Percentiles rank a stretch among this genome's conserved stretches.
Evolutionary conservation across 2,329 filamentous ascomycete genomes (phyloP).

Genomic region (Paraphaeosphaeria minitans): DNA sequence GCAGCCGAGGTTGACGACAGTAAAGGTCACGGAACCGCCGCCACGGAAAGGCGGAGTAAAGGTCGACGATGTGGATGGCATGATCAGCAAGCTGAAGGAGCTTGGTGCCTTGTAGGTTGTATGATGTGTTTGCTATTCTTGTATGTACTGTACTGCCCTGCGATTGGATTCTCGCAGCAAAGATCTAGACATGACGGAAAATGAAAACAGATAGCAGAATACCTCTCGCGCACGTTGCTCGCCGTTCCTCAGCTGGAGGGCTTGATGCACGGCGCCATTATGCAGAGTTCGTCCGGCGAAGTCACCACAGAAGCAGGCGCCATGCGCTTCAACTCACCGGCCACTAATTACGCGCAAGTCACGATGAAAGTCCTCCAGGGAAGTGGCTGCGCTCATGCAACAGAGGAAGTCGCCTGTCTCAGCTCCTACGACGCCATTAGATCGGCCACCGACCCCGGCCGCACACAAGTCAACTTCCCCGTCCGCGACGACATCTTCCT

Average conservation of each 20-base stretch:
- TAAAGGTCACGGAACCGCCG: conserved; percentile 89
- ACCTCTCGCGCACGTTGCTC: conserved; percentile 5
- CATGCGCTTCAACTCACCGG: neutral
- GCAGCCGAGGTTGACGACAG: conserved; percentile 77
- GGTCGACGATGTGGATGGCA: conserved; percentile 95
- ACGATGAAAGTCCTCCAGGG: conserved; percentile 22
- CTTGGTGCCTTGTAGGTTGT: conserved; percentile 76
- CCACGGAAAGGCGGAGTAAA: conserved; percentile 91
- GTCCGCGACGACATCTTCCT: conserved; percentile 12
- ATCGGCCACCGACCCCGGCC: neutral
- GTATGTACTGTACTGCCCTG: conserved; percentile 23
- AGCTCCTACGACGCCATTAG: conserved; percentile 21
- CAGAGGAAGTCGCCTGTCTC: conserved; percentile 25
- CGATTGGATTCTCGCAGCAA: conserved; percentile 16
- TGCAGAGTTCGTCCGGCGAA: conserved; percentile 14
- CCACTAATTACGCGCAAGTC: neutral
- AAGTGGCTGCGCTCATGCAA: conserved; percentile 23
- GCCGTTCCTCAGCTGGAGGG: conserved; percentile 7
- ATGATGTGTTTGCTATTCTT: conserved; percentile 5
- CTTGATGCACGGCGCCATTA: conserved; percentile 15
- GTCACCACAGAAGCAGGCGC: neutral
- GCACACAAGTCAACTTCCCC: conserved; percentile 16
- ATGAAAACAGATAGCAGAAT: conserved; percentile 2
- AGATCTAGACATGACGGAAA: neutral
- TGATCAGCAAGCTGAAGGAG: conserved; percentile 93